Evolutionary conservation across 139 green algal species (phyloP).

Genomic region (Astrephomene gubernaculifera): DNA sequence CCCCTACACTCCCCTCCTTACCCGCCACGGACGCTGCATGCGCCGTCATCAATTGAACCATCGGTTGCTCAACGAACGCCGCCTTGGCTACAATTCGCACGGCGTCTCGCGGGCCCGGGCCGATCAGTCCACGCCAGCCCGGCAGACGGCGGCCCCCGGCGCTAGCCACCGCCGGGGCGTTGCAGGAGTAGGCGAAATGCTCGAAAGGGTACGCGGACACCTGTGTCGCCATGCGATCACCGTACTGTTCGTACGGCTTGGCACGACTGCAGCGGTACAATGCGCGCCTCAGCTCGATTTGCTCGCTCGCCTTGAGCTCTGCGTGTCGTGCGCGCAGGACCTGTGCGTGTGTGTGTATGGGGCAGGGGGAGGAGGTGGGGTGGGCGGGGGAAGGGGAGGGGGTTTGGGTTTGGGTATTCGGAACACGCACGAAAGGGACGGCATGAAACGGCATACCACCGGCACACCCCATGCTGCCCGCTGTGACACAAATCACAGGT

Average conservation of each 20-base stretch:
- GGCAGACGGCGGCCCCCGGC: not conserved
- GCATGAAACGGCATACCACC: not conserved
- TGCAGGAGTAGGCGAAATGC: not conserved
- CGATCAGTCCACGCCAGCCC: not conserved
- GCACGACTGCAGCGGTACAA: not conserved
- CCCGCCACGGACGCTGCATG: no score
- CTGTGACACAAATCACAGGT: not conserved
- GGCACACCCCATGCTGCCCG: not conserved
- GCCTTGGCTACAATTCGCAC: not conserved
- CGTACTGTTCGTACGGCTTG: not conserved
- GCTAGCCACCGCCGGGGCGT: not conserved
- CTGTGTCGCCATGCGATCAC: not conserved
- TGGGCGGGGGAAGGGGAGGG: no score
- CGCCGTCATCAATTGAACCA: no score
- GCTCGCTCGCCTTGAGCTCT: not conserved
- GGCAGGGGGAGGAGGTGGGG: not conserved
- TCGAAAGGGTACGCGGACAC: not conserved
- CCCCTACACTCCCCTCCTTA: no score
- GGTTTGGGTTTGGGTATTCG: no score
- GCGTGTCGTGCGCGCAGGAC: not conserved
- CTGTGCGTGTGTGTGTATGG: not conserved
- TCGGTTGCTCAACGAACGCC: not conserved
- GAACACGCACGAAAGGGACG: not conserved
- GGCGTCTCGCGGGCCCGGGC: not conserved
- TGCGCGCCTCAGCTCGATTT: not conserved